Conservation (phyloP, 1,139 yeast species). For the Dujonia santamariae region DNA sequence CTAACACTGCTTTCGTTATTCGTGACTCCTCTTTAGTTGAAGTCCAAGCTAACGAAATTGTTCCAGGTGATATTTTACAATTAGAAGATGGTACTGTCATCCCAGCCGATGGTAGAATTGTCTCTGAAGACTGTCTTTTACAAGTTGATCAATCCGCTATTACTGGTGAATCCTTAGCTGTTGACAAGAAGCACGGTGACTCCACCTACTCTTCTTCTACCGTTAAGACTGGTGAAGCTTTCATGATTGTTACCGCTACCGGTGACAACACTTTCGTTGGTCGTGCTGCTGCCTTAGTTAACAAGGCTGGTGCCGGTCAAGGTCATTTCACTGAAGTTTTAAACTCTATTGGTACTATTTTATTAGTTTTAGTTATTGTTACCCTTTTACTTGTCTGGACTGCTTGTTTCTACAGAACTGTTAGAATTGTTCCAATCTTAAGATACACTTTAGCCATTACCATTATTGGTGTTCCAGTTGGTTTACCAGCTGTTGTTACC, state of each 20-base stretch:
- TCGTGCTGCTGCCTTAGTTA: constrained; percentile 95
- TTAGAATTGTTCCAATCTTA: constrained; percentile 82
- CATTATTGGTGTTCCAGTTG: constrained; percentile 99
- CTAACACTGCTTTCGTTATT: constrained; percentile 82
- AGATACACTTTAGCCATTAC: constrained; percentile 95
- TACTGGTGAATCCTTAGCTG: constrained; percentile 98
- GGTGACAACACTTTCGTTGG: constrained; percentile 94
- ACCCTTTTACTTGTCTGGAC: constrained; percentile 90
- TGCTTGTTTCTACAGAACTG: constrained; percentile 94
- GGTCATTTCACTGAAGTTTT: constrained; percentile 98
- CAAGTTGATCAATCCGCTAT: constrained; percentile 98
- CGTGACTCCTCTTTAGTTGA: constrained; percentile 80
- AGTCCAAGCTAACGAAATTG: constrained; percentile 77
- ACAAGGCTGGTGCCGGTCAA: constrained; percentile 89
- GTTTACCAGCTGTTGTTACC: constrained; percentile 99
- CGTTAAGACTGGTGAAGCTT: constrained; percentile 95
- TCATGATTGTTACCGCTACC: constrained; percentile 92
- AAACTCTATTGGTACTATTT: constrained; percentile 95
- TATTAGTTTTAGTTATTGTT: constrained; percentile 83
- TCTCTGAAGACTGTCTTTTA: constrained; percentile 82
- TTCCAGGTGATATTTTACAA: constrained; percentile 90
- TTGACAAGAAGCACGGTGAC: constrained; percentile 89
- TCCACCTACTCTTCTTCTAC: constrained; percentile 90
- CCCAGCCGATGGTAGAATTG: constrained; percentile 94
- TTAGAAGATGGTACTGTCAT: constrained; percentile 93